Evolutionary conservation across 2,329 filamentous ascomycete genomes (phyloP), one percentile per base, ranked within the genome.

Genomic region (Penicillium sclerotigenum): DNA sequence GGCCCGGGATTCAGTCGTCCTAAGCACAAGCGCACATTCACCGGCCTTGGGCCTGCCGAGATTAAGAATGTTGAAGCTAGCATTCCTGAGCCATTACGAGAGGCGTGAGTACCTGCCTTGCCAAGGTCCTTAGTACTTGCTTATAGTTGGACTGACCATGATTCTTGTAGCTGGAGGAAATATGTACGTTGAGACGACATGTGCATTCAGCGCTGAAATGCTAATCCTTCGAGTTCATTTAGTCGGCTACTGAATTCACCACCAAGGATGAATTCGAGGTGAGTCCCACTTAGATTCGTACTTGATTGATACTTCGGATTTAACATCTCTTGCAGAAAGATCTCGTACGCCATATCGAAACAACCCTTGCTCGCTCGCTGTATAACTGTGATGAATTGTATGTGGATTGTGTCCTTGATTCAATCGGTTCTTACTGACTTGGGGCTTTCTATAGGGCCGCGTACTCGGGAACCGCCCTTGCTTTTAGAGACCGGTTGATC

Each of bases 11-110:
- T 95, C 72, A 87, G 77, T 85, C 84, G 94, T 59, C 94, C 94
- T 43, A 99, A 97, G 79, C 94, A 99, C 80, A 97, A 91, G 81
- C 86, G 94, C 65, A 97, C 93, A n/a, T 89, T 90, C 64, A 99
- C 94, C 10, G 94, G 94, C 9, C 94, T 97, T 71, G 92, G 91
- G 33, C 83, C 91, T 28, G 81, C 84, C 34, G 94, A 99, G 72
- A 97, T 97, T 80, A 97, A 96, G 80, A 88, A 78, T 68, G 90
- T 97, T 47, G 92, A 97, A 79, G 91, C 91, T 80, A 86, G 78
- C 58, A 96, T 97, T 70, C 93, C 93, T 45, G 92, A 97, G 74
- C 86, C 87, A 33, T 87, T 95, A 79, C 87, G 92, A 62, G 90
- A 85, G 67, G 89, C 90, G 72, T 96, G 82, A 88, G 85, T 83